Evolutionary conservation across 805 yeast species (phyloP).

Genomic region (Lipomyces oligophaga): DNA sequence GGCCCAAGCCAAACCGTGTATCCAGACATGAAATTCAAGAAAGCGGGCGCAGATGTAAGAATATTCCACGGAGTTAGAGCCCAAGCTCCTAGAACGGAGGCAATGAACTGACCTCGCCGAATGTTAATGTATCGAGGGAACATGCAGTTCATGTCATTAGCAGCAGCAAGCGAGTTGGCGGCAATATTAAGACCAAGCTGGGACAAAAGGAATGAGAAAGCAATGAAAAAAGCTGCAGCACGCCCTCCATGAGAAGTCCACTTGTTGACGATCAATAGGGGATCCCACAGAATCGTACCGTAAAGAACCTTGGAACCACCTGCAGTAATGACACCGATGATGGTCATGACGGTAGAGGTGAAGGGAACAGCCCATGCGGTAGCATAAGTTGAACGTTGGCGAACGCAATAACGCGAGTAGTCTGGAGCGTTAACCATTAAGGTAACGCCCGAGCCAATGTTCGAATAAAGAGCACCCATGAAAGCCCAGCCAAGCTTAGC

Average conservation of each 20-base stretch:
- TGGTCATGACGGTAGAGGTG: conserved; percentile 45
- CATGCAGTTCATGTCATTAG: conserved; percentile 51
- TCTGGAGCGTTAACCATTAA: conserved; percentile 45
- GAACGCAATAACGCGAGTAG: conserved; percentile 43
- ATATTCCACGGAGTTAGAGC: conserved; percentile 45
- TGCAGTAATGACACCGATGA: conserved; percentile 47
- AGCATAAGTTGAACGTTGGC: conserved; percentile 37
- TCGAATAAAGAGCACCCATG: conserved; percentile 41
- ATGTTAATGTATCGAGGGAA: conserved; percentile 45
- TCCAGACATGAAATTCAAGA: conserved; percentile 39
- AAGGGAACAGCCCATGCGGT: conserved; percentile 40
- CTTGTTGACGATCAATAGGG: conserved; percentile 44
- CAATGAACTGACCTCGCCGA: conserved; percentile 41
- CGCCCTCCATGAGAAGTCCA: conserved; percentile 41
- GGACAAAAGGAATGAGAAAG: conserved; percentile 38
- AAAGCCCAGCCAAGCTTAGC: conserved; percentile 43
- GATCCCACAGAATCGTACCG: conserved; percentile 48
- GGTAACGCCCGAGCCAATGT: conserved; percentile 42
- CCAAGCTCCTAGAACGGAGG: conserved; percentile 39
- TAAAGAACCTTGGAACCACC: conserved; percentile 43
- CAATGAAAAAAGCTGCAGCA: conserved; percentile 48
- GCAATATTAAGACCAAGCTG: conserved; percentile 41
- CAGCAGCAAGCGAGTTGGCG: conserved; percentile 47
- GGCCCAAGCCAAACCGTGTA: conserved; percentile 44
- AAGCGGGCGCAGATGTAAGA: conserved; percentile 38